phyloP scores from a whole-genome alignment of 352 stramenopile species.

The Hyaloperonospora brassicae region DNA sequence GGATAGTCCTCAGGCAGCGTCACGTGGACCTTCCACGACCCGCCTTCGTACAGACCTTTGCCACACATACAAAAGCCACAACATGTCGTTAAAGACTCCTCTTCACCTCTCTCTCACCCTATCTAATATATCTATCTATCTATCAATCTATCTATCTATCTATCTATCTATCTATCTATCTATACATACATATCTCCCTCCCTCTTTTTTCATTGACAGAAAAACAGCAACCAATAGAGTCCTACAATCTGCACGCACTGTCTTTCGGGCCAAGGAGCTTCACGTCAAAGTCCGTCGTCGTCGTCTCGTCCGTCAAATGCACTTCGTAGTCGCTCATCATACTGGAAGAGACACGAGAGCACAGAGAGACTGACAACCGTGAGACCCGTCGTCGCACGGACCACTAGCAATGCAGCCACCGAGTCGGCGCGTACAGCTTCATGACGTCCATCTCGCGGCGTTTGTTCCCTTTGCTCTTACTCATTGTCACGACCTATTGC shows the following conservation, averaged over 20 bases:
- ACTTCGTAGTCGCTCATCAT: conserved; percentile 90
- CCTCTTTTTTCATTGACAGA: background rate
- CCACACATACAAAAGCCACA: conserved; percentile 11
- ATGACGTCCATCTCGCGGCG: conserved; percentile 86
- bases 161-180: no score
- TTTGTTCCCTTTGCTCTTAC: conserved; percentile 72
- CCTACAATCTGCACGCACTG: conserved; percentile 35
- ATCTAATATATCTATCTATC: no score
- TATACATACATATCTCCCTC: background rate
- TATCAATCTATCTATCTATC: no score
- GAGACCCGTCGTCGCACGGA: background rate
- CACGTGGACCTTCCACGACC: conserved; percentile 90
- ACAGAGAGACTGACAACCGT: background rate
- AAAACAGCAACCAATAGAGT: background rate
- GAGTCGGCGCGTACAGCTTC: conserved; percentile 61
- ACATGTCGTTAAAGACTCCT: background rate
- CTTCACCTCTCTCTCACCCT: no score
- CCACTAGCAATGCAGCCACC: background rate
- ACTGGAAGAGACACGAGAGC: conserved; percentile 20
- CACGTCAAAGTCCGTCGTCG: conserved; percentile 76
- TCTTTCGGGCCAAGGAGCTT: conserved; percentile 83
- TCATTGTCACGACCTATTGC: conserved; percentile 1
- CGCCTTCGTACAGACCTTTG: conserved; percentile 85
- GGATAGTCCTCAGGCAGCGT: conserved; percentile 89
- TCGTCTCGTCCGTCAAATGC: conserved; percentile 73